Conservation (phyloP, 1,284 basidiomycete genomes). For the Cryptococcus wingfieldii region DNA sequence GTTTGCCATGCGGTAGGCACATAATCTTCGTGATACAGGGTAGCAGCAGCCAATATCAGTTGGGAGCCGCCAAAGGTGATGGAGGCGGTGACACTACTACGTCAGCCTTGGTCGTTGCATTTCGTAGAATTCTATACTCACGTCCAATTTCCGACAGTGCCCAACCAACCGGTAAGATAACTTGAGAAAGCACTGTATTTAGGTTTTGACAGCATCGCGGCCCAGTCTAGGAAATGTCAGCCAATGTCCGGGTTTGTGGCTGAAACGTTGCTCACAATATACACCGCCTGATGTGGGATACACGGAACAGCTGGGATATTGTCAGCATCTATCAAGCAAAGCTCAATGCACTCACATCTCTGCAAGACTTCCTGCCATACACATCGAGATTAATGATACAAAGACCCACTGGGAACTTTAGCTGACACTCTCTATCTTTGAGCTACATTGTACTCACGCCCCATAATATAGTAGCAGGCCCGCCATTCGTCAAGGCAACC, state of each 20-base stretch:
- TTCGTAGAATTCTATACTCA: conserved; percentile 12
- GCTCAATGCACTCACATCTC: conserved; percentile 41
- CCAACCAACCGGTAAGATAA: conserved; percentile 53
- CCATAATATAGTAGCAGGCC: conserved; percentile 48
- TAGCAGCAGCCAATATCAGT: conserved; percentile 51
- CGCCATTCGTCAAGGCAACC: conserved; percentile 51
- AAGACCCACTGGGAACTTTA: conserved; percentile 45
- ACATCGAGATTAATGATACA: conserved; percentile 50
- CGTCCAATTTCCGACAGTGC: conserved; percentile 53
- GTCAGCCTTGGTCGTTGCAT: background rate
- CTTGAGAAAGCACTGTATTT: conserved; percentile 49
- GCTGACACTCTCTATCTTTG: background rate
- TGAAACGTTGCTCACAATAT: conserved; percentile 38
- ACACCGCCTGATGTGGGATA: conserved; percentile 52
- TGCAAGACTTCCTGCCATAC: conserved; percentile 50
- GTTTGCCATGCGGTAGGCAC: conserved; percentile 50
- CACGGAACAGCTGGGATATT: conserved; percentile 42
- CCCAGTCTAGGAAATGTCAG: conserved; percentile 41
- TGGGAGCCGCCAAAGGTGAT: conserved; percentile 53
- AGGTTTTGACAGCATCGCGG: conserved; percentile 49
- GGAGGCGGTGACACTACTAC: conserved; percentile 47
- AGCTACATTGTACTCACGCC: conserved; percentile 31
- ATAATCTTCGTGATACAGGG: conserved; percentile 48
- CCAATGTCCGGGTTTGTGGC: background rate
- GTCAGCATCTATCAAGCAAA: background rate